Evolutionary conservation across 768 basidiomycete species (phyloP).

Genomic region (Suillus sp.): DNA sequence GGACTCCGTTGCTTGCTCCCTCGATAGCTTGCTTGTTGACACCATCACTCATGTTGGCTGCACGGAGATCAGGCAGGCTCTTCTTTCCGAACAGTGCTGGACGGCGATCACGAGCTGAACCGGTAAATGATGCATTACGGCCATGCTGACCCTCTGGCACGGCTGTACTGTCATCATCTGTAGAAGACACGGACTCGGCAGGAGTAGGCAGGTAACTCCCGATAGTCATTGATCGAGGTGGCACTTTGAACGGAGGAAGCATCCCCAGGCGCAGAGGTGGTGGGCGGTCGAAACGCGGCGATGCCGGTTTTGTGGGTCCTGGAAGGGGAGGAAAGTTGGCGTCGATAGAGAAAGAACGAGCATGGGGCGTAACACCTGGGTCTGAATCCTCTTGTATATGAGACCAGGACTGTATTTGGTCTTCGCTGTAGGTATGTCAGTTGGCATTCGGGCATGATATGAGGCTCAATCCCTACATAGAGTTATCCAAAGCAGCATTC

Average conservation of each 20-base stretch:
- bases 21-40: constrained; percentile 30
- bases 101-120: constrained; percentile 38
- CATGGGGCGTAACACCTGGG: constrained; percentile 49
- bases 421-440: constrained; percentile 35
- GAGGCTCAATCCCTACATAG: constrained; percentile 25
- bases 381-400: constrained; percentile 42
- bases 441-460: constrained; percentile 5
- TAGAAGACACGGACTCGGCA: constrained; percentile 53
- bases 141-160: constrained; percentile 40
- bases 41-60: constrained; percentile 42
- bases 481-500: constrained; percentile 37
- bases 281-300: constrained; percentile 40
- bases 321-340: constrained; percentile 52
- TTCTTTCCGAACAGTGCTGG: constrained; percentile 62
- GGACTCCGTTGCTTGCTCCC: constrained; percentile 13
- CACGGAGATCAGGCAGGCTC: constrained; percentile 84
- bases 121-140: constrained; percentile 54
- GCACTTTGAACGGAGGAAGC: constrained; percentile 42
- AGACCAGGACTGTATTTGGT: constrained; percentile 47
- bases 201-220: constrained; percentile 60
- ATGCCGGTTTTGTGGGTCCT: constrained; percentile 27
- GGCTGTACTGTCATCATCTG: constrained; percentile 44
- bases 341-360: constrained; percentile 62
- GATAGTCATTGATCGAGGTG: constrained; percentile 52
- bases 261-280: constrained; percentile 52